Conservation (phyloP, 164 flowering plant species). For the Amborella trichopoda region DNA sequence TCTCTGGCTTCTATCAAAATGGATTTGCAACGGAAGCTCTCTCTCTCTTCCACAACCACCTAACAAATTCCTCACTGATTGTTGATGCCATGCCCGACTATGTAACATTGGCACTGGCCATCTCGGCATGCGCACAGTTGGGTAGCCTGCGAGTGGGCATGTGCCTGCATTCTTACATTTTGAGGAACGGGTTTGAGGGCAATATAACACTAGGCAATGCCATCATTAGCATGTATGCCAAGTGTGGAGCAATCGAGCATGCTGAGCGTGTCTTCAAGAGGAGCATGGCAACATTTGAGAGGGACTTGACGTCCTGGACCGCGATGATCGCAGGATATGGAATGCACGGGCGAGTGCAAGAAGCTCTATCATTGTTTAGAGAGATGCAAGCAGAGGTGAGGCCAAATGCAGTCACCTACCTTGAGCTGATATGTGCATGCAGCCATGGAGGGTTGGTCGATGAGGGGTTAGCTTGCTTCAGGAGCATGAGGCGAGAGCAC, state of each 20-base stretch:
- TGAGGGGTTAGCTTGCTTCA: conserved; percentile 13
- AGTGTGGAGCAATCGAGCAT: conserved; percentile 8
- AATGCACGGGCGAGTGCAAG: conserved; percentile 7
- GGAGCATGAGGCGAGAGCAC: conserved; percentile 6
- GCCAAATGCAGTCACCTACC: conserved; percentile 8
- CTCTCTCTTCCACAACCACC: conserved; percentile 5
- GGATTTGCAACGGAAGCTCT: conserved; percentile 7
- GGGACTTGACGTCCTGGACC: conserved; percentile 11
- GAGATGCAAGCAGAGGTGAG: conserved; percentile 2
- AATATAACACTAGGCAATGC: conserved; percentile 7
- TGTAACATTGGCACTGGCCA: conserved; percentile 4
- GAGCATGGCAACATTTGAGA: conserved; percentile 5
- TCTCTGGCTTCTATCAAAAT: conserved; percentile 10
- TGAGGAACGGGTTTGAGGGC: conserved; percentile 6
- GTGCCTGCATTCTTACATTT: conserved; percentile 5
- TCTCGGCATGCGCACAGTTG: conserved; percentile 5
- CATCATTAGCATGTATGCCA: conserved; percentile 10
- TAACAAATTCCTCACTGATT: background rate
- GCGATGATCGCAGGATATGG: conserved; percentile 13
- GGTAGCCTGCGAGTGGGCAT: conserved; percentile 8
- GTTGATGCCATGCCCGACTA: background rate
- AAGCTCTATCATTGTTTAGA: conserved; percentile 8
- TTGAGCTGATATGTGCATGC: conserved; percentile 13
- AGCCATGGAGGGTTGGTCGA: conserved; percentile 13
- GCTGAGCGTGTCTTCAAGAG: conserved; percentile 5